Base-by-base conservation (phyloP, 768 basidiomycete genomes). In the Phlebiopsis flavidoalba region DNA sequence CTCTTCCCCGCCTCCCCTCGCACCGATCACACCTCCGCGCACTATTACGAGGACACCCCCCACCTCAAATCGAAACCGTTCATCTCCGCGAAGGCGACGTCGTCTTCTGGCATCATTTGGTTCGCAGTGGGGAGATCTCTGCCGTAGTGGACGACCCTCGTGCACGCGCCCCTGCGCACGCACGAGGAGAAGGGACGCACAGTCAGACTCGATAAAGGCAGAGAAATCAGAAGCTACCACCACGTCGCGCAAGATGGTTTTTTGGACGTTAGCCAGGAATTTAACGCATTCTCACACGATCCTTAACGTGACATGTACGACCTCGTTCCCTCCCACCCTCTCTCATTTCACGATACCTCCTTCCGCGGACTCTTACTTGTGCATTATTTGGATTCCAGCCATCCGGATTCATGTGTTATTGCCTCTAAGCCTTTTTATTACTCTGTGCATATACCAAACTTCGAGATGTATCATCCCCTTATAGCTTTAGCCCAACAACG, bases 41-140 rank as follows among this genome's bases (percentile, higher is more conserved):
- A 59, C 79, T 81, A 51, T 6, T 6, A 31, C 6, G 26, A 6
- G 59, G 74, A 75, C 60, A 74, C 75, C 62, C 60, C 47, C 67
- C 35, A 49, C 26, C 15, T 6, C 59, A 19, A 80, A 82, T 57
- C 67, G 69, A 31, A 31, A 31, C 26, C 26, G 6, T 31, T 31
- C 26, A 31, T 7, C 73, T 77, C 43, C 77, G 74, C 66, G 75
- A 78, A 10, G 89, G 89, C 21, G 87, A 89, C 62, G 68, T 83
- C 10, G 74, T 91, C 17, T 89, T 80, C 67, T 92, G 89, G 89
- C 88, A 91, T 69, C 85, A 91, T 65, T 84, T 91, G 60, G 71
- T 79, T 52, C 83, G 82, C 64, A 81, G 78, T 61, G 89, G 89
- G 12, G 89, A 91, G 71, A 87, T 89, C 60, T 84, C 87, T 45